Evolutionary conservation across 306 rosid species (phyloP).

Genomic region (Mucuna pruriens): DNA sequence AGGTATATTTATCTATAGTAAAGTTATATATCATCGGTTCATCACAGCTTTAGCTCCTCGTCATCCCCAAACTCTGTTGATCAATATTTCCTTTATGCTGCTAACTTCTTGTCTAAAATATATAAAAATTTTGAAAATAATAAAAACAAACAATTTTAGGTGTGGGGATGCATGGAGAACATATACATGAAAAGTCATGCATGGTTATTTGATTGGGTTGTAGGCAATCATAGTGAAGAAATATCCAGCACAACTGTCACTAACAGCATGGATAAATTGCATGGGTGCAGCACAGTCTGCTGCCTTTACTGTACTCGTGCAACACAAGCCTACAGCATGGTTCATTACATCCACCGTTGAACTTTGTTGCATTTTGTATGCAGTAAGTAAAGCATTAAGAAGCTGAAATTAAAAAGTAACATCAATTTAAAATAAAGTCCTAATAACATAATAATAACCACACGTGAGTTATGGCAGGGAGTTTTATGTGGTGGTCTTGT

Average conservation of each 20-base stretch:
- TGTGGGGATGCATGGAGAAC: not conserved
- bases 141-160: not conserved
- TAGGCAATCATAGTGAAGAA: slow-evolving; percentile 50
- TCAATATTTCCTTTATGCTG: slow-evolving; percentile 1
- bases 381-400: slow-evolving; percentile 35
- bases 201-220: slow-evolving; percentile 13
- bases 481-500: slow-evolving; percentile 34
- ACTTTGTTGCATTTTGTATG: slow-evolving; percentile 43
- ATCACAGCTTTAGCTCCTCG: not conserved
- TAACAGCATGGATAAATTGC: slow-evolving; percentile 52
- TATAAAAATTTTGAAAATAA: not conserved
- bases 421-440: not conserved
- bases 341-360: slow-evolving; percentile 33
- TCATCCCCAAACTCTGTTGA: not conserved
- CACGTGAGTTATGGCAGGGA: slow-evolving; percentile 34
- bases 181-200: not conserved
- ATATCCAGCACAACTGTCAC: slow-evolving; percentile 56
- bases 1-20: slow-evolving; percentile 36
- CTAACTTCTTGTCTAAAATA: too few species aligned
- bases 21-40: not conserved
- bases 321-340: slow-evolving; percentile 45
- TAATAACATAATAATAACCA: not conserved
- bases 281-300: slow-evolving; percentile 54
- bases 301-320: slow-evolving; percentile 34
- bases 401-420: not conserved